A percentile compares a stretch with the other conserved stretches of the same genome.
phyloP scores from a whole-genome alignment of 768 basidiomycete genomes.

The Pisolithus microcarpus region DNA sequence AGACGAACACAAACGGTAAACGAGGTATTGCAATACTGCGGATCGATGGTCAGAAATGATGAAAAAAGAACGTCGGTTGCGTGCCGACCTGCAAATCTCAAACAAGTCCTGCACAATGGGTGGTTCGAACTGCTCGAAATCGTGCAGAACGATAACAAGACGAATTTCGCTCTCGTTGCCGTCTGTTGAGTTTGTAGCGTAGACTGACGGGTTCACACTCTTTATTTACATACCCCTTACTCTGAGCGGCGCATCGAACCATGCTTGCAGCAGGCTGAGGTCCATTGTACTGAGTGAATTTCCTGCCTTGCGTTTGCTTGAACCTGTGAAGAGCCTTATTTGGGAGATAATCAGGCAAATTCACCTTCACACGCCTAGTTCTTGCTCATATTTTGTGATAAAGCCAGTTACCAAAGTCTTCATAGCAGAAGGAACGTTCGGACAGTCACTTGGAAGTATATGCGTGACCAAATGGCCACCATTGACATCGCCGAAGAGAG shows the following conservation, averaged over 20 bases:
- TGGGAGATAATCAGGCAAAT: background rate
- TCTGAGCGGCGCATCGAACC: constrained; percentile 43
- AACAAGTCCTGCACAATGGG: too few species aligned
- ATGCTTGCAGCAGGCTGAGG: constrained; percentile 50
- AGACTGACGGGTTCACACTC: too few species aligned
- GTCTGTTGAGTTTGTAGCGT: too few species aligned
- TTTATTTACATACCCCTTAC: constrained; percentile 29
- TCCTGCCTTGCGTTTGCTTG: constrained; percentile 38
- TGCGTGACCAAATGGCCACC: constrained; percentile 34
- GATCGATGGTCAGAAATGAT: too few species aligned
- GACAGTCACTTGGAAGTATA: constrained; percentile 52
- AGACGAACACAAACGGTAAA: constrained; percentile 59
- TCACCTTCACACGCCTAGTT: constrained; percentile 23
- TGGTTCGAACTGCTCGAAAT: too few species aligned
- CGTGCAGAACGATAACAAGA: too few species aligned
- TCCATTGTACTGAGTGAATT: constrained; percentile 56
- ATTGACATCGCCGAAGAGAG: constrained; percentile 13
- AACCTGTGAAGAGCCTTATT: constrained; percentile 19
- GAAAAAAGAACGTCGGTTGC: too few species aligned
- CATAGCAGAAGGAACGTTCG: constrained; percentile 46
- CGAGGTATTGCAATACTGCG: constrained; percentile 43
- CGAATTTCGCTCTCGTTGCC: too few species aligned
- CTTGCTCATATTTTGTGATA: too few species aligned
- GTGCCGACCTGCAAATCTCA: too few species aligned
- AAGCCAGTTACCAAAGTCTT: constrained; percentile 45